Base-by-base conservation (phyloP, 345 rosid species). In the Laguncularia racemosa region DNA sequence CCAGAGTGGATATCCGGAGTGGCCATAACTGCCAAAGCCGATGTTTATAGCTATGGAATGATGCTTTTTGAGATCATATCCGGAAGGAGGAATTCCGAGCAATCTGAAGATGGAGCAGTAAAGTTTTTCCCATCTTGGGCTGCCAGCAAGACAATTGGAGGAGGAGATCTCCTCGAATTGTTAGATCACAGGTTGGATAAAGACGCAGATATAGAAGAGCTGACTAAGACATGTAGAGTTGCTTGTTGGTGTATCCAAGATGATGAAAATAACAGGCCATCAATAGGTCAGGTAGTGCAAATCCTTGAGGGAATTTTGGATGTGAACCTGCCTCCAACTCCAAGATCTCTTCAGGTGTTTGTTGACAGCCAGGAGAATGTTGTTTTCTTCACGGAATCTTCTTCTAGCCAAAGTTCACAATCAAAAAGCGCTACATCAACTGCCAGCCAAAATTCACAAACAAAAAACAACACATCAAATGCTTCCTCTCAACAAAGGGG, bases 201-300 rank as follows among this genome's bases (percentile, higher is more conserved):
- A 11, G 50, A 53, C 10, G 88, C 74, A 16, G 82, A 81, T 55
- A 62, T n/a, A 19, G 84, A 83, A 44, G 89, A 91, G 93, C 62
- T 87, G 14, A 61, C 71, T 2, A 72, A 78, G 74, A 58, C 80
- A 13, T 82, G 88, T 65, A 85, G 71, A 64, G 80, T 84, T 6
- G 96, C 91, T 23, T 82, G 89, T 60, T 88, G 97, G 96, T 88
- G 97, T 53, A 71, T 88, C 56, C 97, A 91, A 64, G 97, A 82
- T 48, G 86, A 84, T n/a, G 97, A 88, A 67, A 56, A 33, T 48
- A 82, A 73, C 19, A 71, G 97, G 67, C 96, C 88, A 49, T 23
- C 89, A 11, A 91, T 91, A 91, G 78, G 91, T 21, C 95, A 85
- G 70, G 74, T 88, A 8, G 97, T 88, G 73, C 97, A 84, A 70